Evolutionary conservation across 2,329 filamentous ascomycete genomes (phyloP).

Genomic region (Chalaropsis ovoidea): DNA sequence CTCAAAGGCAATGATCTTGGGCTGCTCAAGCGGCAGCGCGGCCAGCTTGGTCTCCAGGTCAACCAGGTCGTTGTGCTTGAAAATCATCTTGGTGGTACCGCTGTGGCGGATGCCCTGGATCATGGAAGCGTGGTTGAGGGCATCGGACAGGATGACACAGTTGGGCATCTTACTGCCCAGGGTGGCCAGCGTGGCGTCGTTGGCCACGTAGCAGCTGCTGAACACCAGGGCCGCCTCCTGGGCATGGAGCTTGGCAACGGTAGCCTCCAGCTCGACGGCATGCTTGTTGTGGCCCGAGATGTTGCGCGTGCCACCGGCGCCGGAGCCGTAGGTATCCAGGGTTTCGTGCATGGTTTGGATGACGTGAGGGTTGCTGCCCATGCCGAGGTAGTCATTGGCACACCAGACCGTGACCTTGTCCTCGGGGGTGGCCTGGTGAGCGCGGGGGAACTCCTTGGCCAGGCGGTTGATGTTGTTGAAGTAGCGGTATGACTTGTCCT

Average conservation of each 20-base stretch:
- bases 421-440: slow-evolving; percentile 74
- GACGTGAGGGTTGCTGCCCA: slow-evolving; percentile 84
- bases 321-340: slow-evolving; percentile 85
- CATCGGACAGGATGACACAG: slow-evolving; percentile 96
- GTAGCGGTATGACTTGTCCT: slow-evolving; percentile 98
- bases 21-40: slow-evolving; percentile 69
- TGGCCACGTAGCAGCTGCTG: slow-evolving; percentile 95
- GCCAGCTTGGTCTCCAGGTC: slow-evolving; percentile 90
- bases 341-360: slow-evolving; percentile 89
- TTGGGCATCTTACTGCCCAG: slow-evolving; percentile 93
- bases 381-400: slow-evolving; percentile 96
- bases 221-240: slow-evolving; percentile 92
- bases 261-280: slow-evolving; percentile 71
- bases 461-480: slow-evolving; percentile 99
- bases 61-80: slow-evolving; percentile 94
- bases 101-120: slow-evolving; percentile 98
- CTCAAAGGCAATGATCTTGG: slow-evolving; percentile 98
- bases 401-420: slow-evolving; percentile 96
- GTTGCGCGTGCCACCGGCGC: slow-evolving; percentile 90
- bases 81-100: slow-evolving; percentile 92
- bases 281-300: slow-evolving; percentile 98
- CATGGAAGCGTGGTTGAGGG: slow-evolving; percentile 96
- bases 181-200: slow-evolving; percentile 91
- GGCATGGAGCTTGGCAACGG: slow-evolving; percentile 76
- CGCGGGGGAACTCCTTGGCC: slow-evolving; percentile 88